These are phyloP conservation scores for Mortierella claussenii DNA, from an alignment of 192 early-diverging fungal genomes.

Conservation along the genomic window DNA sequence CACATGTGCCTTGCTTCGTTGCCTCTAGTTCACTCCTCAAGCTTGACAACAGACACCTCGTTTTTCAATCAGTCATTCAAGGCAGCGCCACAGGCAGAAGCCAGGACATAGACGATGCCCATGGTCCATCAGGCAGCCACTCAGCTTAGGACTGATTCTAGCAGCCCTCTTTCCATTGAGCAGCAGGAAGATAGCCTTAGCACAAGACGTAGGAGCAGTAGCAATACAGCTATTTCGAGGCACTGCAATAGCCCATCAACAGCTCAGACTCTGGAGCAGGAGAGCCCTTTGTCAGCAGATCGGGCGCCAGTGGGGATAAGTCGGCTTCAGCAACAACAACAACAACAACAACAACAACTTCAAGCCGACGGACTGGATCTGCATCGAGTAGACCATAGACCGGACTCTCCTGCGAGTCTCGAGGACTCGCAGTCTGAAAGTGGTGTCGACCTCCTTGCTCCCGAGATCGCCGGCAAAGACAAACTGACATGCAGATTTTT, in stretches of 20 bases:
- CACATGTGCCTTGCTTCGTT: no score
- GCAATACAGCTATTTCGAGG: no score
- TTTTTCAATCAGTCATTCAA: no score
- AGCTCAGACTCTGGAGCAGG: no score
- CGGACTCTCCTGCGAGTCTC: constrained; percentile 41
- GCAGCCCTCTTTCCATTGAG: background rate
- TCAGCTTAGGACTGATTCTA: background rate
- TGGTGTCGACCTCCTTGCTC: constrained; percentile 11
- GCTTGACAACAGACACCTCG: no score
- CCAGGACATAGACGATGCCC: no score
- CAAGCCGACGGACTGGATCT: constrained; percentile 1
- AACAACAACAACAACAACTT: constrained; percentile 5
- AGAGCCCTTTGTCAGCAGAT: no score
- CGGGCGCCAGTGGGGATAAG: background rate
- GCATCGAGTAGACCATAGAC: constrained; percentile 9
- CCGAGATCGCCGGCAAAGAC: constrained; percentile 1
- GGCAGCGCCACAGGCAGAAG: no score
- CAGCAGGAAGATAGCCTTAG: background rate
- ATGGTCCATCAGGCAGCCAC: constrained; percentile 9
- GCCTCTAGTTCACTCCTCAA: no score
- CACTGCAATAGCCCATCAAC: no score
- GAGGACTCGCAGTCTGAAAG: constrained; percentile 44
- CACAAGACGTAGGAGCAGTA: background rate
- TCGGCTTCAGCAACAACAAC: constrained; percentile 1
- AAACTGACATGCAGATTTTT: constrained; percentile 5